Conservation (phyloP, 2,329 filamentous ascomycete species). For the Pseudomassariella vexata region DNA sequence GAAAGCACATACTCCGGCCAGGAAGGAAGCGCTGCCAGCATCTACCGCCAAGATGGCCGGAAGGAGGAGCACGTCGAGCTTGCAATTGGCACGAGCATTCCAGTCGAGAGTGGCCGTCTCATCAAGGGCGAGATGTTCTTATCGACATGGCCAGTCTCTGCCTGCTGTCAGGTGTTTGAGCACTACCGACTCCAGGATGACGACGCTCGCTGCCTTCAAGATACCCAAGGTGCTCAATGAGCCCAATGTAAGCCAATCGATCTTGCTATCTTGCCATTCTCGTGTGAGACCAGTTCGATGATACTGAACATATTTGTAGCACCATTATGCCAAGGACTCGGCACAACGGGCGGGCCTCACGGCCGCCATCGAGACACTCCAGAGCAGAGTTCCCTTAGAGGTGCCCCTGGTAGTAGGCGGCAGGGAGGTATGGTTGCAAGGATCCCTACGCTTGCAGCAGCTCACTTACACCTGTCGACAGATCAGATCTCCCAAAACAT, state of each 20-base stretch:
- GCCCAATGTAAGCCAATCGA: slow-evolving; percentile 69
- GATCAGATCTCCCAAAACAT: slow-evolving; percentile 61
- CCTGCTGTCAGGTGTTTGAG: slow-evolving; percentile 18
- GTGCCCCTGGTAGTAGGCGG: slow-evolving; percentile 82
- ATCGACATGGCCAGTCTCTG: too few relatives aligned
- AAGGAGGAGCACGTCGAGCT: too few relatives aligned
- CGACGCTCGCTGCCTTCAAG: slow-evolving; percentile 78
- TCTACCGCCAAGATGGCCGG: too few relatives aligned
- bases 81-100: slow-evolving; percentile 13
- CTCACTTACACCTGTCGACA: slow-evolving; percentile 21
- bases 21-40: too few relatives aligned
- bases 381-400: slow-evolving; percentile 64
- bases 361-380: slow-evolving; percentile 64
- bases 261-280: too few relatives aligned
- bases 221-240: slow-evolving; percentile 84
- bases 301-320: too few relatives aligned
- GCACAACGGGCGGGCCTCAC: slow-evolving; percentile 70
- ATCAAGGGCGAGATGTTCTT: too few relatives aligned
- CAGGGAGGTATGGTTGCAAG: slow-evolving; percentile 67
- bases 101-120: slow-evolving; percentile 9
- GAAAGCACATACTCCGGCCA: too few relatives aligned
- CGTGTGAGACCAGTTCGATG: too few relatives aligned
- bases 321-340: slow-evolving; percentile 83
- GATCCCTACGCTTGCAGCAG: too few relatives aligned
- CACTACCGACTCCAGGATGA: slow-evolving; percentile 26